phyloP scores from a whole-genome alignment of 306 rosid species.

The Corylus americana region DNA sequence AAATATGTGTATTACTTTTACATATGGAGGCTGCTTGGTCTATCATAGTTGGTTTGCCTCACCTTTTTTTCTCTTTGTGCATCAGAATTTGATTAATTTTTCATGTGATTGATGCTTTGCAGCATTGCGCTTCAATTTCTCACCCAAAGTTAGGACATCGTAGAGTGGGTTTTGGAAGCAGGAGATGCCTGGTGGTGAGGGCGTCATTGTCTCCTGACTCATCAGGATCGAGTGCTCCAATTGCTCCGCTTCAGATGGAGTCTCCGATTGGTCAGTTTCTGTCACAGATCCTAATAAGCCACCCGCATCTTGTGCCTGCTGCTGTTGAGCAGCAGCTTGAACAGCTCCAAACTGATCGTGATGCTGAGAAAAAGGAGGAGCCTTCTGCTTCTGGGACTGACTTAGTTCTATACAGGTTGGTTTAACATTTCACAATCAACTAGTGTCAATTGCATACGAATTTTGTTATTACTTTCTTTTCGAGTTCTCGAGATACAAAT shows the following conservation, averaged over 20 bases:
- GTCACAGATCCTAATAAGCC: slow-evolving; percentile 72
- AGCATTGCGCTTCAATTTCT: slow-evolving; percentile 43
- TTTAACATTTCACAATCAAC: slow-evolving; percentile 6
- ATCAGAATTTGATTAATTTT: slow-evolving; percentile 11
- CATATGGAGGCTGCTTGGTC: neutral
- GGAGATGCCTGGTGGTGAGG: slow-evolving; percentile 51
- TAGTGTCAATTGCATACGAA: slow-evolving; percentile 2
- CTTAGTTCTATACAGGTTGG: slow-evolving; percentile 78
- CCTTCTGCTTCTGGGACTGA: slow-evolving; percentile 68
- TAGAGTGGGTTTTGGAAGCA: slow-evolving; percentile 39
- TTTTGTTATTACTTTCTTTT: neutral
- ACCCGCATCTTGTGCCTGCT: slow-evolving; percentile 96
- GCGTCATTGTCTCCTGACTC: slow-evolving; percentile 55
- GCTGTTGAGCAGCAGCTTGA: slow-evolving; percentile 92
- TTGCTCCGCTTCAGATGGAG: slow-evolving; percentile 89
- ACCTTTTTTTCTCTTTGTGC: no score
- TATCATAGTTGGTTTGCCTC: neutral
- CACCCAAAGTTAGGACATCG: slow-evolving; percentile 44
- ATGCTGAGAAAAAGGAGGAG: slow-evolving; percentile 61
- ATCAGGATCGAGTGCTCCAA: slow-evolving; percentile 40
- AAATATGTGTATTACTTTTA: neutral
- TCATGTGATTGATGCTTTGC: slow-evolving; percentile 19
- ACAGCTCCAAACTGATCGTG: slow-evolving; percentile 86
- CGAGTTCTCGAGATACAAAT: neutral
- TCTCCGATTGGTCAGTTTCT: slow-evolving; percentile 92